Conservation (phyloP, 345 rosid genomes). For the Eucalyptus polyanthemos region DNA sequence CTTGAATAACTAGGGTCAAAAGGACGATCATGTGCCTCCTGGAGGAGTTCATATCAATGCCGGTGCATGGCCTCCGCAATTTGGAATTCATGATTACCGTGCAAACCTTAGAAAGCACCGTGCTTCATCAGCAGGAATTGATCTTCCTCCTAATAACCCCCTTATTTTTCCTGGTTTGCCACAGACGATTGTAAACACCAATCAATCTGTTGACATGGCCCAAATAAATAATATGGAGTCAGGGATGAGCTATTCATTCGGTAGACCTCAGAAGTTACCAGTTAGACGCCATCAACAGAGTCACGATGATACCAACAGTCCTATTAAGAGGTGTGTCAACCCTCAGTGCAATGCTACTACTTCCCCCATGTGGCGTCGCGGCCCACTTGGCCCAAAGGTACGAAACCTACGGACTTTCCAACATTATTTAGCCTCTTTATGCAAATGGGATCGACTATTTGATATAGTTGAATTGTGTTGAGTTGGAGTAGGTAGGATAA, state of each 20-base stretch:
- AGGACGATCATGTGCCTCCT: neutral
- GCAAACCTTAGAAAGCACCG: neutral
- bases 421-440: neutral
- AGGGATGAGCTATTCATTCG: neutral
- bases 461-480: neutral
- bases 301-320: neutral
- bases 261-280: neutral
- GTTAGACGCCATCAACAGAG: neutral
- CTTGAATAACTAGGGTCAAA: neutral
- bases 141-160: neutral
- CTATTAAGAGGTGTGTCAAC: neutral
- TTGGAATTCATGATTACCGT: neutral
- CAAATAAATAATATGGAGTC: neutral
- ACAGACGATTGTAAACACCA: neutral
- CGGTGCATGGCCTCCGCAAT: neutral
- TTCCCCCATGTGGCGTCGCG: neutral
- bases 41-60: neutral
- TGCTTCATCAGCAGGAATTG: neutral
- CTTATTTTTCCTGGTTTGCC: neutral
- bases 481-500: neutral
- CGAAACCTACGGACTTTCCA: neutral
- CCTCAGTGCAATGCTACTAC: neutral
- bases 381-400: neutral
- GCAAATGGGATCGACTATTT: neutral
- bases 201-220: neutral